phyloP scores from a whole-genome alignment of 1,139 yeast genomes.

The Scheffersomyces illinoinensis region DNA sequence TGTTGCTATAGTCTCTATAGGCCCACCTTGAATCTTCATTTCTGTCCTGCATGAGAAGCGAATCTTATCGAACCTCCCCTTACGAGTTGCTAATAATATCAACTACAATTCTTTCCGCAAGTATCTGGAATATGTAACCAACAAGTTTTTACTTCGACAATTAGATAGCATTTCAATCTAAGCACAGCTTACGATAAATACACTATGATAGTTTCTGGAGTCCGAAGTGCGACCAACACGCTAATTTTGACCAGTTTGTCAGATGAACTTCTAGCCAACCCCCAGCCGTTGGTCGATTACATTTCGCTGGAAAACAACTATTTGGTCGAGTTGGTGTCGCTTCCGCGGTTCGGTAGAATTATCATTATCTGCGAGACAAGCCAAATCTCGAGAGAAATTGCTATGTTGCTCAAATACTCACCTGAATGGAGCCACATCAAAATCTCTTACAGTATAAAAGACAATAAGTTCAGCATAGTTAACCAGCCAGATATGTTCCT shows the following conservation, averaged over 20 bases:
- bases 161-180: not conserved
- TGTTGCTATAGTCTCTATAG: no score
- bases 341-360: conserved; percentile 36
- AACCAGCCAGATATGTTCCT: not conserved
- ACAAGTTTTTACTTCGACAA: not conserved
- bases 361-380: conserved; percentile 33
- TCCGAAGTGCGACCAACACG: conserved; percentile 35
- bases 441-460: conserved; percentile 35
- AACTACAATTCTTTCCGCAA: not conserved
- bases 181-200: not conserved
- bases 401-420: conserved; percentile 15
- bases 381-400: conserved; percentile 23
- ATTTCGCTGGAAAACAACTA: conserved; percentile 24
- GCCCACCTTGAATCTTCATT: no score
- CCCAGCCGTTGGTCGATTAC: conserved; percentile 23
- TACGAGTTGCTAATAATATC: no score
- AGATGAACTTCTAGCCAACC: conserved; percentile 23
- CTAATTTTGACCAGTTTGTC: conserved; percentile 38
- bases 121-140: not conserved
- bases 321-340: conserved; percentile 36
- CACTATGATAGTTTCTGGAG: not conserved
- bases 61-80: not conserved
- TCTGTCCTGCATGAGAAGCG: not conserved
- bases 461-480: conserved; percentile 24
- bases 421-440: conserved; percentile 17